Evolutionary conservation across 225 moss, liverwort and hornwort species (phyloP).

Genomic region (Pseudisothecium myosuroides): DNA sequence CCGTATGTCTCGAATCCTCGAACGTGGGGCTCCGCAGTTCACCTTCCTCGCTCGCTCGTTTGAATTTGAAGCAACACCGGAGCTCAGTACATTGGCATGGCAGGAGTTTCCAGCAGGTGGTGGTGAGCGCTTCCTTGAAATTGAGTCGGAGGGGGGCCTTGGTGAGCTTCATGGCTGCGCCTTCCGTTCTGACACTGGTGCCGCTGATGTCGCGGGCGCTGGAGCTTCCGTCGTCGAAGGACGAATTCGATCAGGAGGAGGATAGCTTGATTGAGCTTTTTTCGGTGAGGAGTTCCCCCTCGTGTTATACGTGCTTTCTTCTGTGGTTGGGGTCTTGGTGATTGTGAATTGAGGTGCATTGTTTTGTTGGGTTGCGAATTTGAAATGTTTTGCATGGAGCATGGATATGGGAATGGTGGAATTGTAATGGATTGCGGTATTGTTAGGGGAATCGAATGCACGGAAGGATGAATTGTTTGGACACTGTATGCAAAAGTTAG

Average conservation of each 20-base stretch:
- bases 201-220: neutral
- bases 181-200: neutral
- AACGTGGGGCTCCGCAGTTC: neutral
- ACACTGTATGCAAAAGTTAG: neutral
- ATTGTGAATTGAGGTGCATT: neutral
- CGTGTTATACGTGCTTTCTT: neutral
- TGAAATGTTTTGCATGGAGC: neutral
- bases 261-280: slow-evolving; percentile 35
- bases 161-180: neutral
- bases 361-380: neutral
- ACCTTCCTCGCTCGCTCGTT: neutral
- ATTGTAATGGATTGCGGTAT: neutral
- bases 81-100: neutral
- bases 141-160: slow-evolving; percentile 2
- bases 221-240: slow-evolving; percentile 11
- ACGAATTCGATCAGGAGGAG: slow-evolving; percentile 48
- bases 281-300: neutral
- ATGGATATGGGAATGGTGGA: neutral
- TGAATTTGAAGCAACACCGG: neutral
- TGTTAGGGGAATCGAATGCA: neutral
- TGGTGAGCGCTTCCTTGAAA: neutral
- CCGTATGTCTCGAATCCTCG: neutral
- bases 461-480: neutral
- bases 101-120: neutral
- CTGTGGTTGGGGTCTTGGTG: neutral